Conservation (phyloP, 208 protist genomes). For the Spongospora subterranea region DNA sequence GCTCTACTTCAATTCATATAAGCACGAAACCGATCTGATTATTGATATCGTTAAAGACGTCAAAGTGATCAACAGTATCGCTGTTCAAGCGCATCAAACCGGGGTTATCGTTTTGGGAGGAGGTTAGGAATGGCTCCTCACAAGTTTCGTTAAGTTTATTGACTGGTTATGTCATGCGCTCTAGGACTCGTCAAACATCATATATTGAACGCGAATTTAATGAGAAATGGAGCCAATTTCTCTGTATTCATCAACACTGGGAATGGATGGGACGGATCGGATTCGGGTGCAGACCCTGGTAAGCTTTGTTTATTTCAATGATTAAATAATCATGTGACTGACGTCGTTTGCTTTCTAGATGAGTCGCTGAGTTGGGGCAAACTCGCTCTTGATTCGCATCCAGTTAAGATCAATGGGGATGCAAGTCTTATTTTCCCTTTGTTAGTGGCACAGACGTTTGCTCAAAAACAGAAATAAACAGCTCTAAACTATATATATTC, state of each 20-base stretch:
- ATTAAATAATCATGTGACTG: background rate
- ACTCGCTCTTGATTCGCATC: constrained; percentile 79
- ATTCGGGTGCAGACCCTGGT: constrained; percentile 81
- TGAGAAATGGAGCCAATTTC: constrained; percentile 97
- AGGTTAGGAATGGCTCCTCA: constrained; percentile 59
- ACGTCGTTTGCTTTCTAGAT: constrained; percentile 82
- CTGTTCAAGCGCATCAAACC: constrained; percentile 88
- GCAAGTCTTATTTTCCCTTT: constrained; percentile 95
- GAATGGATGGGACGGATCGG: constrained; percentile 96
- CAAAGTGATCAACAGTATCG: constrained; percentile 90
- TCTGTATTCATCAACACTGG: constrained; percentile 74
- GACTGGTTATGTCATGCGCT: constrained; percentile 77
- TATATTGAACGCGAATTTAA: constrained; percentile 73
- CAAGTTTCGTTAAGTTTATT: constrained; percentile 63
- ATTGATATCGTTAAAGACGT: constrained; percentile 96
- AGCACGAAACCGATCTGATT: constrained; percentile 83
- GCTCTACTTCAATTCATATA: constrained; percentile 99
- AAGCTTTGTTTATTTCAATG: constrained; percentile 60
- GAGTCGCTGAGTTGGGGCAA: constrained; percentile 98
- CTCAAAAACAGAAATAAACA: background rate
- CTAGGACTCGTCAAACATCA: constrained; percentile 74
- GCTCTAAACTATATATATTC: background rate
- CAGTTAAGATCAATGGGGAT: constrained; percentile 97
- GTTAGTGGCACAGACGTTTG: constrained; percentile 84
- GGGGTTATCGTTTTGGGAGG: constrained; percentile 95